Conservation (phyloP, 768 basidiomycete species). For the Boletus vermiculosoides region DNA sequence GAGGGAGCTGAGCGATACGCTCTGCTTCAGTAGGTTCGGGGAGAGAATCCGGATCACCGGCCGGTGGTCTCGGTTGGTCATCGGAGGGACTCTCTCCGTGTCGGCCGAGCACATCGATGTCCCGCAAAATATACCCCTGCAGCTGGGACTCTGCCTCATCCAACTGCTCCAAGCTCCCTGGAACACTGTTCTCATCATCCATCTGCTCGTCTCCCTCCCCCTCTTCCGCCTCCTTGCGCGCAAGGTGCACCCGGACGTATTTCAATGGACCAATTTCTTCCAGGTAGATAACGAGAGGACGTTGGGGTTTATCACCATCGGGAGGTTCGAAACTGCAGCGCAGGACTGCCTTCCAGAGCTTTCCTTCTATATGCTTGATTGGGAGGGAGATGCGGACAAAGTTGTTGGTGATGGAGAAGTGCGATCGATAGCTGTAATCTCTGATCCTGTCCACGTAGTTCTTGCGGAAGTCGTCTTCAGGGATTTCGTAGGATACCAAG, state of each 20-base stretch:
- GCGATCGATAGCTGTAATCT: constrained; percentile 9
- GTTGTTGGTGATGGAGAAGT: constrained; percentile 21
- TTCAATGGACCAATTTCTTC: constrained; percentile 10
- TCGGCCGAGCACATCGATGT: constrained; percentile 11
- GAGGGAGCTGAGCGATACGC: constrained; percentile 17
- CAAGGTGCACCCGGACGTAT: constrained; percentile 16
- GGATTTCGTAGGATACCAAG: constrained; percentile 21
- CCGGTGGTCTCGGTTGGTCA: neutral
- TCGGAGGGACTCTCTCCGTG: neutral
- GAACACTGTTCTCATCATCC: neutral
- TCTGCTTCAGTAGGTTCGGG: constrained; percentile 16
- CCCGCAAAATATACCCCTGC: constrained; percentile 10
- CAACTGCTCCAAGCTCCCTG: constrained; percentile 24
- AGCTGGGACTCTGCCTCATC: constrained; percentile 10
- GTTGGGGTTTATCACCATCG: constrained; percentile 2
- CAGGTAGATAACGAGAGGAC: constrained; percentile 27
- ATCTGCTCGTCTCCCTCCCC: neutral
- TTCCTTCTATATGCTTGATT: constrained; percentile 14
- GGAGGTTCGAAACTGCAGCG: constrained; percentile 25
- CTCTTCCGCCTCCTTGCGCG: neutral
- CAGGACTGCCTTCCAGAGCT: constrained; percentile 23
- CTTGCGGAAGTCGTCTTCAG: constrained; percentile 18
- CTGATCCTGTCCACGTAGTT: constrained; percentile 18
- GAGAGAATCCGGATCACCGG: constrained; percentile 7
- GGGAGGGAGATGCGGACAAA: constrained; percentile 22